Base-by-base conservation (phyloP, 352 stramenopile species). In the Phytophthora tubulina region DNA sequence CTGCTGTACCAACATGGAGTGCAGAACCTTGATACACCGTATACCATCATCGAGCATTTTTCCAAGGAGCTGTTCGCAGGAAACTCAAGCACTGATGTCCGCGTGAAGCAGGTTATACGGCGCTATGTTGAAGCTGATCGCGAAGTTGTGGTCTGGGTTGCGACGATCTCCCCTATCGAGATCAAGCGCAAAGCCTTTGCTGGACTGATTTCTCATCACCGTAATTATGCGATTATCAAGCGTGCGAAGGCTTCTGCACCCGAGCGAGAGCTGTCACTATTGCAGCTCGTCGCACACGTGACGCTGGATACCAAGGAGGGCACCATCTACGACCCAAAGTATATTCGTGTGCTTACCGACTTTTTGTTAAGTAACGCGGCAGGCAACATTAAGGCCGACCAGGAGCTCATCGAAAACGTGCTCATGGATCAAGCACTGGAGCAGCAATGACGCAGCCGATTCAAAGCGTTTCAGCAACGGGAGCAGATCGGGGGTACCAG, bases 191-290 rank as follows among this genome's bases (percentile, higher is more conserved):
- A 76, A 50, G 31, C 62, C 3, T 70, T 79, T 13, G 27, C 61
- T 14, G 72, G 61, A 2, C 4, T 78, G 35, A 53, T 31, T n/a
- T 90, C 85, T 31, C 61, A 76, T 4, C 78, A 92, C 45, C 75
- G 79, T 32, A 83, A 82, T 15, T 92, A 89, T 68, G 79, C 88
- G 52, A 59, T 92, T 46, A 70, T 89, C 48, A 81, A 84, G 66
- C 78, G 65, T 33, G 66, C 81, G 13, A 73, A 70, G 31, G 11
- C 52, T 0, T 82, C 78, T 11, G 63, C 69, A 38, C 31, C 66
- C 11, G 57, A 67, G 11, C 57, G 21, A 4, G 72, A 84, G 31
- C 72, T 75, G 35, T 78, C 76, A 31, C 70, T 90, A 33, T 67
- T 92, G 50, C 76, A 87, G 55, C 78, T 78, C 55, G 82, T 79